Evolutionary conservation across 2,329 filamentous ascomycete genomes (phyloP).

Genomic region (Magnaporthiopsis rhizophila): DNA sequence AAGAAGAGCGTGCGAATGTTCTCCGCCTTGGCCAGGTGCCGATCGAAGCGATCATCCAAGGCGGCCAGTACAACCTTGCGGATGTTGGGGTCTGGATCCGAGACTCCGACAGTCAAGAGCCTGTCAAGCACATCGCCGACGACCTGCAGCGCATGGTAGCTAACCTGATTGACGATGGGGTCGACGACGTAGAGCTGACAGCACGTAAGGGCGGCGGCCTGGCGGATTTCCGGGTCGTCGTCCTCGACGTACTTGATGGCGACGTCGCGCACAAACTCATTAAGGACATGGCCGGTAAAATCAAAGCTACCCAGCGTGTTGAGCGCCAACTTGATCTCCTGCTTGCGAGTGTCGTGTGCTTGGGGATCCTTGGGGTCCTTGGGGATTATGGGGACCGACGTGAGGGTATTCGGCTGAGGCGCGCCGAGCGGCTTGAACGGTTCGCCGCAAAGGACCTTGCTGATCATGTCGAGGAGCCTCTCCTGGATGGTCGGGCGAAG

Average conservation of each 20-base stretch:
- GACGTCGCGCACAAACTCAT: slow-evolving; percentile 97
- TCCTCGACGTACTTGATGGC: slow-evolving; percentile 98
- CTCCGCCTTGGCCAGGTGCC: slow-evolving; percentile 93
- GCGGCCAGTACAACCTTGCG: slow-evolving; percentile 81
- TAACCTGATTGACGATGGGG: slow-evolving; percentile 96
- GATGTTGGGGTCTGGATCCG: slow-evolving; percentile 84
- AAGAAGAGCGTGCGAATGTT: slow-evolving; percentile 95
- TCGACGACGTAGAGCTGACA: slow-evolving; percentile 97
- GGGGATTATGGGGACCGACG: slow-evolving; percentile 71
- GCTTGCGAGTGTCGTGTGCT: slow-evolving; percentile 71
- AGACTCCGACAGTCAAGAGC: slow-evolving; percentile 87
- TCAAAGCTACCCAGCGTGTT: slow-evolving; percentile 98
- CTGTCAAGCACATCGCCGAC: slow-evolving; percentile 98
- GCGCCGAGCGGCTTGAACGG: slow-evolving; percentile 89
- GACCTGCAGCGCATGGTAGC: slow-evolving; percentile 91
- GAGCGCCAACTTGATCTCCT: slow-evolving; percentile 85
- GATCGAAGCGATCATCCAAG: slow-evolving; percentile 87
- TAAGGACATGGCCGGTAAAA: slow-evolving; percentile 84
- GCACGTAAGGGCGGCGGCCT: slow-evolving; percentile 91
- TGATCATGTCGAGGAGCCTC: slow-evolving; percentile 87
- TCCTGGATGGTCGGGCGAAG: slow-evolving; percentile 92
- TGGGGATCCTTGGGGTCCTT: slow-evolving; percentile 81
- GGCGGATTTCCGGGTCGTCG: slow-evolving; percentile 85
- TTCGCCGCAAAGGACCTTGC: slow-evolving; percentile 84
- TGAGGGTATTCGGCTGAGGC: slow-evolving; percentile 72